A percentile compares a stretch with the other conserved stretches of the same genome.
Conservation (phyloP, 257 asterid species). For the Solanum etuberosum region DNA sequence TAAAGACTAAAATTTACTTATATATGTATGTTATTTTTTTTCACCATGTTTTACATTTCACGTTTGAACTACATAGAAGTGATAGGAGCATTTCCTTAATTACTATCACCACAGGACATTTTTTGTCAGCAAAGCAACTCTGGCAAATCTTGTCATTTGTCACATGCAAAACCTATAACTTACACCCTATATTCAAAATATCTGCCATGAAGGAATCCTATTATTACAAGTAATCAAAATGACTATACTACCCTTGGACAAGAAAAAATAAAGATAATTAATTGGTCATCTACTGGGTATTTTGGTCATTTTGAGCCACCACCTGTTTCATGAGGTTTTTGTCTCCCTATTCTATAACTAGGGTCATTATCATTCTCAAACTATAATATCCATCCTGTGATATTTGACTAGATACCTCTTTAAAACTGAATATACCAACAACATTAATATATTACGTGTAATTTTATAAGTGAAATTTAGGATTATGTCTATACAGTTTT, state of each 20-base stretch:
- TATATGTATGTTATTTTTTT: neutral
- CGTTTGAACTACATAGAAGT: neutral
- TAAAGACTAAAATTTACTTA: neutral
- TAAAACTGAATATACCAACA: neutral
- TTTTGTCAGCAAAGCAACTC: neutral
- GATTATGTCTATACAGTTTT: rapidly evolving
- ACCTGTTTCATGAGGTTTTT: neutral
- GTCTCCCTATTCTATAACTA: neutral
- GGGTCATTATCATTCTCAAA: neutral
- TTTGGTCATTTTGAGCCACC: neutral
- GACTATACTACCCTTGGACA: neutral
- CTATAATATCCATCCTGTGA: neutral
- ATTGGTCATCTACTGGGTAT: neutral
- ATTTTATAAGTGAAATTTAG: neutral
- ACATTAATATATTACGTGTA: rapidly evolving
- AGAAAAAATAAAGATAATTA: neutral
- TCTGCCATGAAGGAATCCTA: neutral
- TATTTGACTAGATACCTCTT: neutral
- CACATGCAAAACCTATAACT: neutral
- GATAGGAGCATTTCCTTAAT: neutral
- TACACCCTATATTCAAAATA: neutral
- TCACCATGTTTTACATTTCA: neutral
- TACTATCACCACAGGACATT: neutral
- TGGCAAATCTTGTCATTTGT: neutral
- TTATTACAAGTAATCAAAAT: neutral